Percentiles rank a stretch among this genome's conserved stretches.
These are phyloP conservation scores for Chamaenerion angustifolium DNA, from an alignment of 345 rosid genomes.

Conservation along the genomic window DNA sequence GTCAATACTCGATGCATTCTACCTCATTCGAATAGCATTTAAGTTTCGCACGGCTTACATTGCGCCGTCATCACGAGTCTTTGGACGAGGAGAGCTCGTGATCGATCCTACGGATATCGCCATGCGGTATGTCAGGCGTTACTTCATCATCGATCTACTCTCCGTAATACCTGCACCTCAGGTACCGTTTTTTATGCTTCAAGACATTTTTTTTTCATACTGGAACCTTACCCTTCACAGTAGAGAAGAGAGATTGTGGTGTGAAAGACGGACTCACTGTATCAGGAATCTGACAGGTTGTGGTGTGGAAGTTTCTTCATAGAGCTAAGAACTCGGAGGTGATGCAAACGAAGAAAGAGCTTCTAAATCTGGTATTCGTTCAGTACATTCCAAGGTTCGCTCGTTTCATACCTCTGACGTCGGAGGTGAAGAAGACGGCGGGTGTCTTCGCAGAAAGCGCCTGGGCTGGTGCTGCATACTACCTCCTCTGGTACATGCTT, in stretches of 20 bases:
- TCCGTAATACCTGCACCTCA: conserved; percentile 72
- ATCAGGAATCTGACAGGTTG: too few species aligned
- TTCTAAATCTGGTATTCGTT: conserved; percentile 39
- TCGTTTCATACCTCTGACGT: conserved; percentile 61
- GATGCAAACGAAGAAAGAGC: conserved; percentile 39
- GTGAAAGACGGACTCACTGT: too few species aligned
- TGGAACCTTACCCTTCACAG: too few species aligned
- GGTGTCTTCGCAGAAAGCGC: conserved; percentile 83
- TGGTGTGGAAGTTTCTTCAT: conserved; percentile 55
- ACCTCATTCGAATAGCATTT: conserved; percentile 54
- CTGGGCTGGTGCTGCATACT: conserved; percentile 76
- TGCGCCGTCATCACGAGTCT: conserved; percentile 84
- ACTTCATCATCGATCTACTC: conserved; percentile 63
- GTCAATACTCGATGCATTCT: conserved; percentile 46
- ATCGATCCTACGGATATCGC: conserved; percentile 72
- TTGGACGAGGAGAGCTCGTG: conserved; percentile 89
- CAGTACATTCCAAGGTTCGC: conserved; percentile 72
- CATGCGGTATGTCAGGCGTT: conserved; percentile 43
- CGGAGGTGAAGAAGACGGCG: conserved; percentile 74
- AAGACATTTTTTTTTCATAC: too few species aligned
- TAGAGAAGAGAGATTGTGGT: too few species aligned
- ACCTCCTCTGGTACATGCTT: conserved; percentile 79
- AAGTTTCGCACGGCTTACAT: conserved; percentile 76
- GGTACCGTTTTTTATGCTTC: conserved; percentile 5
- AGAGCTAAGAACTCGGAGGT: conserved; percentile 47